These are phyloP conservation scores for Dalbergia oliveri DNA, from an alignment of 306 rosid genomes.

Conservation along the genomic window DNA sequence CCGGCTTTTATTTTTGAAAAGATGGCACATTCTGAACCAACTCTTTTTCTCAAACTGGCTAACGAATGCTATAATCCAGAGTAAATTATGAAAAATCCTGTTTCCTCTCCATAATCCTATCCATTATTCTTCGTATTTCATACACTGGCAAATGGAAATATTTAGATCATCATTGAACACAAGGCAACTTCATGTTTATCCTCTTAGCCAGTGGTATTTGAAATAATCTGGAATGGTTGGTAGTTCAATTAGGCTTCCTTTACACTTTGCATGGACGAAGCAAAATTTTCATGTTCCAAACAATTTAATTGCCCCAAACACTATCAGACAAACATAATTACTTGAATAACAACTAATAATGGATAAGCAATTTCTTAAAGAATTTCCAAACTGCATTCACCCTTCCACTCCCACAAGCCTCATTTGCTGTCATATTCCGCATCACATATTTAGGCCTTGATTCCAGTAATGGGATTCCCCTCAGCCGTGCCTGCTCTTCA, in stretches of 20 bases:
- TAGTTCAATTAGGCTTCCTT: conserved; percentile 38
- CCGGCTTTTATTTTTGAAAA: no score
- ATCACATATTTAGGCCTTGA: conserved; percentile 94
- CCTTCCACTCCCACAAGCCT: conserved; percentile 86
- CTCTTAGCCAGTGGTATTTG: background rate
- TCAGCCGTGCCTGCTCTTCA: conserved; percentile 88
- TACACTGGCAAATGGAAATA: no score
- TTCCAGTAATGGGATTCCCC: conserved; percentile 88
- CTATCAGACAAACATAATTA: conserved; percentile 19
- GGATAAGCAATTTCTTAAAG: conserved; percentile 25
- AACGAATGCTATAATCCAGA: no score
- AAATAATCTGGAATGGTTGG: conserved; percentile 20
- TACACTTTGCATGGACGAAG: conserved; percentile 23
- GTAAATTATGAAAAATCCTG: no score
- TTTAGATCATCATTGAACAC: no score
- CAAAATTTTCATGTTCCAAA: conserved; percentile 19
- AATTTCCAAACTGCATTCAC: conserved; percentile 52
- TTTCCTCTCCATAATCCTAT: no score
- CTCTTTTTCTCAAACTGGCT: no score
- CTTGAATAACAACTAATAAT: conserved; percentile 20
- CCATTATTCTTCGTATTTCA: no score
- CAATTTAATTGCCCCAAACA: background rate
- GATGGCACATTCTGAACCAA: no score
- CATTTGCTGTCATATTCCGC: conserved; percentile 94
- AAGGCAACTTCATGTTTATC: no score